Base-by-base conservation (phyloP, 768 basidiomycete species). In the Bullera alba region DNA sequence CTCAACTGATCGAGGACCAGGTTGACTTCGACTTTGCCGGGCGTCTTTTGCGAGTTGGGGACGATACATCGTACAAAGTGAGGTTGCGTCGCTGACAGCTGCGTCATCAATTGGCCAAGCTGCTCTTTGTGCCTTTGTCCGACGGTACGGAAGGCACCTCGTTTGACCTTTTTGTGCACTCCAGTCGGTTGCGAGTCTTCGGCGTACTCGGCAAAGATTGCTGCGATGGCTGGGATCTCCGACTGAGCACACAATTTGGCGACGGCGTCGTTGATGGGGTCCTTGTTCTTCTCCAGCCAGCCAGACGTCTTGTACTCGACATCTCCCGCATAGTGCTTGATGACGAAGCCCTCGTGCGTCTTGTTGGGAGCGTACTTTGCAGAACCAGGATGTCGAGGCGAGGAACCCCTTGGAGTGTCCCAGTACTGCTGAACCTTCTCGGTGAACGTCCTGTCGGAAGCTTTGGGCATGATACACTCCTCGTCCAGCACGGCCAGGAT, bases 401-500 rank as follows among this genome's bases (percentile, higher is more conserved):
- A 71, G 3, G 79, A 68, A 1, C 75, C 79, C 7, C 60, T 58
- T 1, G 59, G 62, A 7, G 67, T 69, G 22, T 75, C 76, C 91
- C 91, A 96, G 51, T 88, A 76, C 12, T 79, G 77, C 61, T 89
- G 80, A 2, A 96, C 79, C 73, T 96, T 97, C 74, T 88, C 81
- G 27, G 90, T 89, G 75, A 99, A 97, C 0, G 92, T 96, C 36
- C 81, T 74, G 71, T 99, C 93, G 12, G 86, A 88, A 3, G 93
- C 93, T 69, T 89, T 90, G n/a, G 93, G 95, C 93, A 97, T 99
- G 73, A 99, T 97, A 69, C 93, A 97, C 57, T 96, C 93, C 69
- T 97, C 95, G 70, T 99, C 95, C 29, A 99, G 75, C 62, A 86
- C 84, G 55, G 89, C 87, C 38, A 99, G 79, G 53, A 97, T 85